Conservation (phyloP, 2,329 filamentous ascomycete genomes). For the Fusarium begoniae region DNA sequence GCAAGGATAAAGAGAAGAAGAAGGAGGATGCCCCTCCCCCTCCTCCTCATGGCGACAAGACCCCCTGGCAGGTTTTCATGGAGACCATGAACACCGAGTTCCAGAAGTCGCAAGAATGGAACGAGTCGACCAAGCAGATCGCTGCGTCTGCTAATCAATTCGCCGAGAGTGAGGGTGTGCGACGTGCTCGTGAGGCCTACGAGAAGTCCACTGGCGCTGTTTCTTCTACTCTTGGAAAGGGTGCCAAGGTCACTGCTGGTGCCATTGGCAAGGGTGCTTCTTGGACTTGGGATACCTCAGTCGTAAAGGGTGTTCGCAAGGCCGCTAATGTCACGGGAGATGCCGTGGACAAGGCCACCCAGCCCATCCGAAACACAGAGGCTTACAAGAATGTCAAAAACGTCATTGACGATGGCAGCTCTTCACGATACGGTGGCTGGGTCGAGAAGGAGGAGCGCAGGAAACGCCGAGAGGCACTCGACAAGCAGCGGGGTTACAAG, state of each 20-base stretch:
- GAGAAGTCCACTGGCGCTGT: slow-evolving; percentile 86
- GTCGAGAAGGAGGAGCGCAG: slow-evolving; percentile 93
- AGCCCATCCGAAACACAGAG: slow-evolving; percentile 92
- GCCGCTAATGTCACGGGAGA: slow-evolving; percentile 87
- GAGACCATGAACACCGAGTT: slow-evolving; percentile 96
- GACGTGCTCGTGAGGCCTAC: slow-evolving; percentile 86
- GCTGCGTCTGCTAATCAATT: slow-evolving; percentile 90
- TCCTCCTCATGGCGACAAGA: slow-evolving; percentile 97
- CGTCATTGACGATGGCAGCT: slow-evolving; percentile 96
- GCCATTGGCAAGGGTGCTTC: slow-evolving; percentile 89
- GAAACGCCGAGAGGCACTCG: slow-evolving; percentile 77
- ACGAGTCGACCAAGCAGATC: slow-evolving; percentile 96
- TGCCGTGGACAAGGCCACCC: slow-evolving; percentile 92
- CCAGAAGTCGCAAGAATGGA: slow-evolving; percentile 98
- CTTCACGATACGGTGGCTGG: slow-evolving; percentile 95
- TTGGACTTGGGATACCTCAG: slow-evolving; percentile 97
- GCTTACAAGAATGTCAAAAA: slow-evolving; percentile 95
- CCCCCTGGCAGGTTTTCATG: slow-evolving; percentile 97
- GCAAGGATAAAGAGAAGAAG: slow-evolving; percentile 65
- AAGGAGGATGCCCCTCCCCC: slow-evolving; percentile 81
- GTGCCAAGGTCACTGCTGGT: slow-evolving; percentile 84
- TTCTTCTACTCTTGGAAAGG: slow-evolving; percentile 78
- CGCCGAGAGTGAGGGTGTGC: slow-evolving; percentile 89
- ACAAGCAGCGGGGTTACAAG: slow-evolving; percentile 66
- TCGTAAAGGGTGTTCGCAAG: slow-evolving; percentile 89